Evolutionary conservation across 306 rosid genomes (phyloP).

Genomic region (Medicago arabica): DNA sequence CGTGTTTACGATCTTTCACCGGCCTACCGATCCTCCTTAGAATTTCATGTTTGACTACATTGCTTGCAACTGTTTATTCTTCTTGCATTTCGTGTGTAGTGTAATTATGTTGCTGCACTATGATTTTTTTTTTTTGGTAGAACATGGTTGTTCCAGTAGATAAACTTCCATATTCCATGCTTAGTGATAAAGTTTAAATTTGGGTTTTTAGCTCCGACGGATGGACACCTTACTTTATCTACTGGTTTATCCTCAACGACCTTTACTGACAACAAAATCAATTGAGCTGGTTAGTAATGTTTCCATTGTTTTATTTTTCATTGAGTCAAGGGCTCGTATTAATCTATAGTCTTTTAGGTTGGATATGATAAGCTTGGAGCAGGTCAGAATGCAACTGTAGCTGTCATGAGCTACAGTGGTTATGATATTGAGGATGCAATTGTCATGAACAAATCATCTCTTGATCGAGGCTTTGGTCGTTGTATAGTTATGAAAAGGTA

Average conservation of each 20-base stretch:
- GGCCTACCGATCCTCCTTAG: too few species aligned
- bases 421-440: constrained; percentile 99
- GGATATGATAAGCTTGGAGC: constrained; percentile 99
- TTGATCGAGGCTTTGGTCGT: constrained; percentile 99
- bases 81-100: constrained; percentile 32
- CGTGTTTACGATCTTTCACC: too few species aligned
- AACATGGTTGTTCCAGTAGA: not conserved
- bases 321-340: constrained; percentile 10
- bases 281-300: constrained; percentile 87
- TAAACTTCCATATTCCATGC: constrained; percentile 20
- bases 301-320: constrained; percentile 21
- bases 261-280: constrained; percentile 85
- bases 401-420: constrained; percentile 99
- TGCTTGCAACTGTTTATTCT: not conserved
- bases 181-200: constrained; percentile 24
- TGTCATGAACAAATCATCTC: constrained; percentile 96
- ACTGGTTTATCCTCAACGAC: constrained; percentile 94
- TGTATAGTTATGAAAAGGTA: constrained; percentile 92
- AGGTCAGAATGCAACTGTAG: constrained; percentile 97
- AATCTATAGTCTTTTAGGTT: constrained; percentile 62
- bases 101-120: constrained; percentile 4
- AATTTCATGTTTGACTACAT: not conserved
- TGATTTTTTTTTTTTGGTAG: not conserved
- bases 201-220: constrained; percentile 64
- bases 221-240: constrained; percentile 87